Evolutionary conservation across 163 green algal species (phyloP), one percentile per base, ranked within the genome.

Genomic region (Prototheca wickerhamii): DNA sequence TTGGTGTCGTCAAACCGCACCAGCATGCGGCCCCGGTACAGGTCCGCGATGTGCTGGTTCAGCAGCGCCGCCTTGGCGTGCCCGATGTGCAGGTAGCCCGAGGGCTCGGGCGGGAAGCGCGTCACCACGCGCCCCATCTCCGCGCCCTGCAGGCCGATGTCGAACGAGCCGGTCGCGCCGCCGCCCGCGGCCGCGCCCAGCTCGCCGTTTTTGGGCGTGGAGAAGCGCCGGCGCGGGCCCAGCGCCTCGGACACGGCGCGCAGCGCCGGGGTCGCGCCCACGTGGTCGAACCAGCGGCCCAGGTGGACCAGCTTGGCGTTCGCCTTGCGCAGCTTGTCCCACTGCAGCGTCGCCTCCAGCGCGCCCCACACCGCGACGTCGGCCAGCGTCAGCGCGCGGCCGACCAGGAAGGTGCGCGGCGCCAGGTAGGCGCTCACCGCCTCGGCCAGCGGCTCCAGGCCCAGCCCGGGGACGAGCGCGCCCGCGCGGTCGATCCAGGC

Each of bases 1-100:
- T 99, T 99, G 61, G 93, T 99, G 84, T 99, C 93, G 79, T 99
- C 93, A 65, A 98, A 99, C 26, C 93, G 82, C 51, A 98, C 58
- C 44, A 88, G 77, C 54, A 95, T 68, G 28, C 66, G 77, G 31
- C 89, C 90, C 43, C 92, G 81, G 82, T 98, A 97, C 52, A 88
- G 84, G 40, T 91, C 60, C 0, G 91, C 90, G 74, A 98, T 93
- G 80, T 93, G 82, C 70, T 95, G 75, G 77, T 97, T 97, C 4
- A 98, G 76, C 51, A 97, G 66, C 25, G 65, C 79, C 29, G 86
- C 87, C 78, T 99, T 99, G 69, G 92, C 93, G 63, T 99, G 93
- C 3, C 93, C 93, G 46, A 99, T 96, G 85, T 99, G 93, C 53
- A 99, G 77, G 79, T 95, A 98, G 61, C 93, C 93, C 23, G 81